Conservation (phyloP, 2,329 filamentous ascomycete genomes). For the Colletotrichum sp. region DNA sequence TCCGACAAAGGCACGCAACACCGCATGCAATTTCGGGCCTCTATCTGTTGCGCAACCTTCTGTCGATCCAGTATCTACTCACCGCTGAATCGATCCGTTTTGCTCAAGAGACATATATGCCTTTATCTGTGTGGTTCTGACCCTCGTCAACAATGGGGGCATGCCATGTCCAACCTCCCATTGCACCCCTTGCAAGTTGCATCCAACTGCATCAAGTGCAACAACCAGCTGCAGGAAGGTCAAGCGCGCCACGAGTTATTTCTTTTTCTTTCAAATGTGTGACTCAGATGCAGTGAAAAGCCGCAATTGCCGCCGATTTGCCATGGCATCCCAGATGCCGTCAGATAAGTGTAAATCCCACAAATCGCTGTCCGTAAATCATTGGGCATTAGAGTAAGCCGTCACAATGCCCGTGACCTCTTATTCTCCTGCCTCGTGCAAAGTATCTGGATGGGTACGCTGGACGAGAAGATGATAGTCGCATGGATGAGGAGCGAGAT, state of each 20-base stretch:
- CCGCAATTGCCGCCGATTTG: not conserved
- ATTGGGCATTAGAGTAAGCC: not conserved
- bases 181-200: not conserved
- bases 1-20: not conserved
- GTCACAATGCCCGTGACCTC: not conserved
- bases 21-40: not conserved
- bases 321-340: not conserved
- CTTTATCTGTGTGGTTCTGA: not conserved
- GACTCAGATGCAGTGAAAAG: not conserved
- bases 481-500: not conserved
- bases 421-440: not conserved
- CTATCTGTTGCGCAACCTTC: not conserved
- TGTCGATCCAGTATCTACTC: not conserved
- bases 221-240: not conserved
- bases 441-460: not conserved
- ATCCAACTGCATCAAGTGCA: not conserved
- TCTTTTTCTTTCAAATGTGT: not conserved
- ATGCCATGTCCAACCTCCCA: not conserved
- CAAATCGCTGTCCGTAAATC: not conserved
- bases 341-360: not conserved
- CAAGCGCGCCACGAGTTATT: not conserved
- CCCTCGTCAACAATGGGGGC: not conserved
- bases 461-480: not conserved
- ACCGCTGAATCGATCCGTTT: not conserved
- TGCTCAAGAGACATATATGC: not conserved